Percentiles rank a stretch among this genome's conserved stretches.
Evolutionary conservation across 2,329 filamentous ascomycete genomes (phyloP).

Genomic region (Cercospora janseana): DNA sequence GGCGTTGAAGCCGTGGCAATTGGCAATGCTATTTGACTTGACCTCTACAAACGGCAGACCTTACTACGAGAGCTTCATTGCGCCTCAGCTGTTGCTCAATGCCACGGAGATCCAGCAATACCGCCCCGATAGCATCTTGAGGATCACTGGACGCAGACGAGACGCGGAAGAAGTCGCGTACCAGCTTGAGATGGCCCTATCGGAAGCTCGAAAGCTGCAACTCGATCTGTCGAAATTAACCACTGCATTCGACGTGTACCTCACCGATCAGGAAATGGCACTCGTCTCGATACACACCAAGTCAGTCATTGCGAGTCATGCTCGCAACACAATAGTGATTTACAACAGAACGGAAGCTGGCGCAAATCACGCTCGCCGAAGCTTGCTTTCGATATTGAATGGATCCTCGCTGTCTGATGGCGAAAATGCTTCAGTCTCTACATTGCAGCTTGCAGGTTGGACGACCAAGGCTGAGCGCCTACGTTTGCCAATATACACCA

Average conservation of each 20-base stretch:
- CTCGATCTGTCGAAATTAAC: slow-evolving; percentile 22
- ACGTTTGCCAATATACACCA: not conserved
- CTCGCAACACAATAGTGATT: slow-evolving; percentile 6
- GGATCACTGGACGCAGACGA: slow-evolving; percentile 34
- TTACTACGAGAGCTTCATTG: slow-evolving; percentile 25
- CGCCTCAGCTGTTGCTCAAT: slow-evolving; percentile 26
- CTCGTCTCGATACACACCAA: slow-evolving; percentile 25
- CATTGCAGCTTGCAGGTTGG: not conserved
- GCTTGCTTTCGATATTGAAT: slow-evolving; percentile 12
- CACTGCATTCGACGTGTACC: slow-evolving; percentile 2
- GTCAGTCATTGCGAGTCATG: slow-evolving; percentile 22
- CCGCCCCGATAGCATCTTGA: slow-evolving; percentile 28
- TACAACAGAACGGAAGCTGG: slow-evolving; percentile 15
- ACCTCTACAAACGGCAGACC: slow-evolving; percentile 11
- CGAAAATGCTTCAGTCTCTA: not conserved
- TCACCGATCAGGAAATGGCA: slow-evolving; percentile 23
- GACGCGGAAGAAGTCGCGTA: slow-evolving; percentile 33
- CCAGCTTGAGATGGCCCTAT: slow-evolving; percentile 26
- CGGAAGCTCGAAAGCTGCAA: slow-evolving; percentile 16
- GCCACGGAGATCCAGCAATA: slow-evolving; percentile 25
- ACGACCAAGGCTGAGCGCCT: not conserved
- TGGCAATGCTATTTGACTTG: slow-evolving; percentile 32
- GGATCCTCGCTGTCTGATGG: not conserved
- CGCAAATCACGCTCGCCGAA: slow-evolving; percentile 26
- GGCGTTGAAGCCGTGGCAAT: slow-evolving; percentile 31